Evolutionary conservation across 176 grass and related monocot species (phyloP), one percentile per base, ranked within the genome.

Genomic region (Zoysia pacifica): DNA sequence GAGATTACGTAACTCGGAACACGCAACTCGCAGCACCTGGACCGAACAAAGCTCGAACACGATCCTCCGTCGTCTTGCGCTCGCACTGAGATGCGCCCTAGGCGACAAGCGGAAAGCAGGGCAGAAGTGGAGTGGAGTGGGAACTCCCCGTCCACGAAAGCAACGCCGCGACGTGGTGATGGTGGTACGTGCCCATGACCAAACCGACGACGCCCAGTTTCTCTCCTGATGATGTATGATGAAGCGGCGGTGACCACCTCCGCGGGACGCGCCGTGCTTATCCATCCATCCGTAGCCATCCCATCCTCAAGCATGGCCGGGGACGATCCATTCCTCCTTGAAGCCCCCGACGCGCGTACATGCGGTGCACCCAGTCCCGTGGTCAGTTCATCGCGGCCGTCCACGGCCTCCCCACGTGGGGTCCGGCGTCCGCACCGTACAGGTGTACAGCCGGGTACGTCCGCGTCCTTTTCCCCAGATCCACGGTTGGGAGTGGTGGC

Each of bases 371-470:
- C 6, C 41, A 42, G 48, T 52, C 40, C 50, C 45, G 10, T 15
- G 37, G 36, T 47, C 86, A 15, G 15, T n/a, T 15, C 16, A 72
- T 44, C 74, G 4, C 68, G 42, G 60, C 79, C 85, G 67, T 73
- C 86, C 74, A 35, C 11, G 11, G 2, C 39, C 11, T 51, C 18
- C 38, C 72, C 39, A 68, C 55, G 43, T 10, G 65, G 36, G 72
- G 2, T 37, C 49, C 18, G 2, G 5, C 53, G 0, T 28, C 3
- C 16, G 7, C 5, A 18, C 86, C 76, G 86, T 88, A 84, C 81
- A 65, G 54, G 45, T 20, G 84, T 76, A 80, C 84, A 76, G 28
- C 41, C 16, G 28, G 71, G 86, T 55, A 79, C 81, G 62, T 69
- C 46, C 62, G 35, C 10, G n/a, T 51, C 37, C 54, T 35, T 62